A percentile compares a stretch with the other conserved stretches of the same genome.
These are phyloP conservation scores for Colletotrichum gigasporum DNA, from an alignment of 2,329 filamentous ascomycete genomes.

Conservation along the genomic window DNA sequence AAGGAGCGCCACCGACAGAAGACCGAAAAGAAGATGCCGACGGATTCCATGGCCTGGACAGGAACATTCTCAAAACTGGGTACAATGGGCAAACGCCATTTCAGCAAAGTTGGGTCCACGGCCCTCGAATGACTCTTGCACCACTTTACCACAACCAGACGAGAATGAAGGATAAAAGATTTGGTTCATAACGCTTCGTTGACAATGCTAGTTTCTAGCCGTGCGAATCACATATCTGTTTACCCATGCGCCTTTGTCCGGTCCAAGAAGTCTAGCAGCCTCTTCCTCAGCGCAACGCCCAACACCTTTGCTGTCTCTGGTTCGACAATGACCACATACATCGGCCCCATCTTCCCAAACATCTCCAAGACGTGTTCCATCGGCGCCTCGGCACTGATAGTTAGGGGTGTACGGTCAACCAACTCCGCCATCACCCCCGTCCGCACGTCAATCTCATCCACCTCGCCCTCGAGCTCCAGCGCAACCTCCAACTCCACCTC, in stretches of 20 bases:
- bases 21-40: too few relatives aligned
- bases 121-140: too few relatives aligned
- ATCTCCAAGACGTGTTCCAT: conserved; percentile 69
- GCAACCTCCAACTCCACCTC: conserved; percentile 63
- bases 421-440: conserved; percentile 51
- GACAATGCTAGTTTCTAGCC: not conserved
- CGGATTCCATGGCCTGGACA: not conserved
- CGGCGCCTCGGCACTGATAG: conserved; percentile 58
- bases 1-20: not conserved
- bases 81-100: too few relatives aligned
- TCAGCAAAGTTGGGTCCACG: too few relatives aligned
- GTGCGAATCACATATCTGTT: too few relatives aligned
- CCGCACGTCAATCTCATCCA: conserved; percentile 41
- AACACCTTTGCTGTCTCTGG: conserved; percentile 59
- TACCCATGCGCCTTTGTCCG: not conserved
- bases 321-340: conserved; percentile 62
- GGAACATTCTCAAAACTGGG: too few relatives aligned
- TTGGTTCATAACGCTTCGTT: not conserved
- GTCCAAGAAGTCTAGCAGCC: conserved; percentile 42
- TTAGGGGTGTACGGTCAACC: conserved; percentile 63
- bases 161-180: too few relatives aligned
- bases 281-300: conserved; percentile 68
- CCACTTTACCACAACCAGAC: too few relatives aligned
- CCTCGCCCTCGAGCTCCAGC: conserved; percentile 45
- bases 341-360: conserved; percentile 65